Percentiles rank a stretch among this genome's conserved stretches.
phyloP scores from a whole-genome alignment of 805 yeast species.

The Grigorovia jiainica region DNA sequence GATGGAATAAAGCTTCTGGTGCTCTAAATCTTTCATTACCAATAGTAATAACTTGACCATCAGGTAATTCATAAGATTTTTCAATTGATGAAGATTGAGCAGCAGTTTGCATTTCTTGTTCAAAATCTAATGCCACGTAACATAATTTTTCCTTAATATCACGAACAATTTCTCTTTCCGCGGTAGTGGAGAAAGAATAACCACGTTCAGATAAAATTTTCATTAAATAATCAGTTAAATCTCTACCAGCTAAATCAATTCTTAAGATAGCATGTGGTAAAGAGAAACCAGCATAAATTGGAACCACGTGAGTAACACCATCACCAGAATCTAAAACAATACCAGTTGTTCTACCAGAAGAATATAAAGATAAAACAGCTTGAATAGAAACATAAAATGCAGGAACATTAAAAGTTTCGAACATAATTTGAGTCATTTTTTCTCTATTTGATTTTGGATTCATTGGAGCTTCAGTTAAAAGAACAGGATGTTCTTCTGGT shows the following conservation, averaged over 20 bases:
- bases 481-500: slow-evolving; percentile 99
- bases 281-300: slow-evolving; percentile 99
- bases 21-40: slow-evolving; percentile 99
- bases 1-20: slow-evolving; percentile 99
- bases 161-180: slow-evolving; percentile 93
- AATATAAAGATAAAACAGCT: slow-evolving; percentile 95
- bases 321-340: slow-evolving; percentile 99
- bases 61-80: slow-evolving; percentile 98
- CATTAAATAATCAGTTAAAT: slow-evolving; percentile 97
- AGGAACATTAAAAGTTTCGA: slow-evolving; percentile 98
- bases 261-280: slow-evolving; percentile 98
- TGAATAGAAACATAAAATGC: slow-evolving; percentile 98
- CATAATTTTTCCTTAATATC: slow-evolving; percentile 95
- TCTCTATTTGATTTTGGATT: slow-evolving; percentile 99
- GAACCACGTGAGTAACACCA: slow-evolving; percentile 99
- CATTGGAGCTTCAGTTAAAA: slow-evolving; percentile 99
- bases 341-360: slow-evolving; percentile 99
- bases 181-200: slow-evolving; percentile 96
- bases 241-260: slow-evolving; percentile 99
- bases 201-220: slow-evolving; percentile 98
- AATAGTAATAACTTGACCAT: slow-evolving; percentile 98
- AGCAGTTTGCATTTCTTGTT: slow-evolving; percentile 99
- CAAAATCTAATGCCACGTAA: slow-evolving; percentile 98
- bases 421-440: slow-evolving; percentile 99
- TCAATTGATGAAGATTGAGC: slow-evolving; percentile 96